Conservation (phyloP, 352 stramenopile genomes). For the Thraustochytrium sp. region DNA sequence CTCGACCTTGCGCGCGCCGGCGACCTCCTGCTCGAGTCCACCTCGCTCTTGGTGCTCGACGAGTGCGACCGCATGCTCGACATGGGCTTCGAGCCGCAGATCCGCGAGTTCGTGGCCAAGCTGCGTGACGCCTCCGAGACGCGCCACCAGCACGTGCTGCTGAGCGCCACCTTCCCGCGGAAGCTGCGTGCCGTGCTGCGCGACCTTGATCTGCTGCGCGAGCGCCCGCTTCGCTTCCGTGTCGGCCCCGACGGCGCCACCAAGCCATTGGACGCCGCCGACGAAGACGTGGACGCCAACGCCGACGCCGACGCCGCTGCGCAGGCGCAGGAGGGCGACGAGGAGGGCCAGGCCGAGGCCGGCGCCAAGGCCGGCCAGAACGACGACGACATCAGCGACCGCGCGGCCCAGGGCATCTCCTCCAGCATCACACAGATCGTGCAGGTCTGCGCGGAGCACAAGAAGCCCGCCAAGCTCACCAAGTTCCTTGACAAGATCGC, state of each 20-base stretch:
- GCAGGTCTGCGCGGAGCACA: conserved; percentile 46
- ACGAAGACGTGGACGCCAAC: neutral
- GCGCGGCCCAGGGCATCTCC: neutral
- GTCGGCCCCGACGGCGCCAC: neutral
- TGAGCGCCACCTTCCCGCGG: conserved; percentile 90
- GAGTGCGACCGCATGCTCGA: conserved; percentile 97
- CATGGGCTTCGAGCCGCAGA: conserved; percentile 90
- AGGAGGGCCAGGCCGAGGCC: neutral
- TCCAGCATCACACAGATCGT: conserved; percentile 44
- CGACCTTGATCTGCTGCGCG: conserved; percentile 45
- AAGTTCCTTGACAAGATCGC: conserved; percentile 38
- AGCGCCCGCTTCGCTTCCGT: conserved; percentile 41
- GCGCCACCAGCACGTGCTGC: conserved; percentile 91
- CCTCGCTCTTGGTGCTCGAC: conserved; percentile 97
- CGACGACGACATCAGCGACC: no score
- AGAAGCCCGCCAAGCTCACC: conserved; percentile 44
- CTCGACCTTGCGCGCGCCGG: conserved; percentile 94
- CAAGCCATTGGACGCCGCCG: neutral
- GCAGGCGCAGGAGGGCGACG: neutral
- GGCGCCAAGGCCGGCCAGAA: neutral
- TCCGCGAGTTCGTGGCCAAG: conserved; percentile 89
- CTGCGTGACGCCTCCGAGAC: conserved; percentile 89
- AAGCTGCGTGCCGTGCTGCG: conserved; percentile 58
- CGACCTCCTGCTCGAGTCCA: conserved; percentile 98
- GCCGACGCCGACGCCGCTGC: neutral